Base-by-base conservation (phyloP, 148 eudicot species). In the Amaranthus cruentus region DNA sequence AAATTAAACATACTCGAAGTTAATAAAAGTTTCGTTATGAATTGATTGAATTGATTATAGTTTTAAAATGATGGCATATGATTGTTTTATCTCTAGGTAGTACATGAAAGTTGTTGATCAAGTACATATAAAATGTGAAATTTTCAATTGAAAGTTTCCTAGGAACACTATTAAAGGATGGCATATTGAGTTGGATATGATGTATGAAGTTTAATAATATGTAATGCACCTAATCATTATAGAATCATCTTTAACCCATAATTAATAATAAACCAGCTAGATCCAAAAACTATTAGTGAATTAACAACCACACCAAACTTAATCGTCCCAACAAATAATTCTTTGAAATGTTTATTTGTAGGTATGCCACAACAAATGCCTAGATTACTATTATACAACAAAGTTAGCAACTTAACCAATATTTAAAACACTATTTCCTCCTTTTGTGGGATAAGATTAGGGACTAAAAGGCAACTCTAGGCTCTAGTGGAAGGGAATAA, bases 221-320 rank as follows among this genome's bases (percentile, higher is more conserved):
- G 61, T 49, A 50, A 67, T 67, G 70, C 55, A 49, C 70, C 73
- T 76, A 68, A 76, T 76, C 68, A 76, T 76, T 68, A 68, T 75
- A 43, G 64, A 76, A 69, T 76, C 73, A 76, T 76, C 73, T 76
- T 69, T 66, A 46, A 15, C 5, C 58, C 56, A 43, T 28, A 28
- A 28, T 28, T 28, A 69, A 49, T n/a, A 7, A 59, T n/a, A 50
- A 76, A 61, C 52, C 73, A 4, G 55, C 60, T 72, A 66, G 15
- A 64, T 67, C 70, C 64, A 55, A 71, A 44, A 15, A 46, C n/a
- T n/a, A 63, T 15, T n/a, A 28, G 42, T 62, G 48, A 75, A 47
- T 28, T 47, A 10, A 47, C 18, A 46, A 63, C 69, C 44, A 69
- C 71, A n/a, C n/a, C 46, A 72, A 66, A 0, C 38, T 66, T 66